These are phyloP conservation scores for Pythium brassicae DNA, from an alignment of 352 stramenopile genomes.

Conservation along the genomic window DNA sequence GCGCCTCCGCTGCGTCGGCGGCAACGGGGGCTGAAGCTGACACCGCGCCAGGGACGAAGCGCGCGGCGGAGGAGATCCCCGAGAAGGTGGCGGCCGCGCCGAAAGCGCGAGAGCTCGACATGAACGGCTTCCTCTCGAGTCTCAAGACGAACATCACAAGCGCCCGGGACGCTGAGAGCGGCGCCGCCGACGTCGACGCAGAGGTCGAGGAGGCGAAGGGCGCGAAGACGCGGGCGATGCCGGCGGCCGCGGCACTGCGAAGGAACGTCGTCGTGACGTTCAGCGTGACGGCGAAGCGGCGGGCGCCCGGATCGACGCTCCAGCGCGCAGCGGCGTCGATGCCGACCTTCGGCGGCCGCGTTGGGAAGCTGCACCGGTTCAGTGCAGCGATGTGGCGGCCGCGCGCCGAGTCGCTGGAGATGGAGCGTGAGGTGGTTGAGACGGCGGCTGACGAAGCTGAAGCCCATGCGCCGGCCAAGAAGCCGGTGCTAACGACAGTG, in stretches of 20 bases:
- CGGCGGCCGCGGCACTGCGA: not conserved
- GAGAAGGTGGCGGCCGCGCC: constrained; percentile 7
- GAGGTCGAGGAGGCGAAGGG: constrained; percentile 7
- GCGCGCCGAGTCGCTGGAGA: constrained; percentile 19
- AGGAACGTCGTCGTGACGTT: constrained; percentile 34
- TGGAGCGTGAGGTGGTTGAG: constrained; percentile 15
- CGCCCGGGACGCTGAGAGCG: constrained; percentile 6
- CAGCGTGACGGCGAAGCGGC: constrained; percentile 20
- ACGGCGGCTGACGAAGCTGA: not conserved
- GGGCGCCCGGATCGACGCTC: not conserved
- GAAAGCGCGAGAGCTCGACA: constrained; percentile 45
- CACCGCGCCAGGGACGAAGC: constrained; percentile 12
- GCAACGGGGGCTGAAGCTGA: not conserved
- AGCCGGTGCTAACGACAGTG: not conserved
- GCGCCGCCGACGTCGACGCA: not conserved
- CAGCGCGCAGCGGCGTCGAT: constrained; percentile 1
- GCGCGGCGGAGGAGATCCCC: constrained; percentile 8
- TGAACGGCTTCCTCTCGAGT: constrained; percentile 65
- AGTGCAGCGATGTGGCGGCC: constrained; percentile 14
- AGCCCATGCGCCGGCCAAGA: too few species aligned
- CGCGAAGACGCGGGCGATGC: constrained; percentile 7
- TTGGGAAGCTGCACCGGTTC: constrained; percentile 36
- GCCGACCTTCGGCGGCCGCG: constrained; percentile 23
- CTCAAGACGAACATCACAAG: constrained; percentile 37
- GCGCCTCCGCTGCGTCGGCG: too few species aligned